These are phyloP conservation scores for Kalmusia sp. DNA, from an alignment of 2,329 filamentous ascomycete genomes.

Conservation along the genomic window DNA sequence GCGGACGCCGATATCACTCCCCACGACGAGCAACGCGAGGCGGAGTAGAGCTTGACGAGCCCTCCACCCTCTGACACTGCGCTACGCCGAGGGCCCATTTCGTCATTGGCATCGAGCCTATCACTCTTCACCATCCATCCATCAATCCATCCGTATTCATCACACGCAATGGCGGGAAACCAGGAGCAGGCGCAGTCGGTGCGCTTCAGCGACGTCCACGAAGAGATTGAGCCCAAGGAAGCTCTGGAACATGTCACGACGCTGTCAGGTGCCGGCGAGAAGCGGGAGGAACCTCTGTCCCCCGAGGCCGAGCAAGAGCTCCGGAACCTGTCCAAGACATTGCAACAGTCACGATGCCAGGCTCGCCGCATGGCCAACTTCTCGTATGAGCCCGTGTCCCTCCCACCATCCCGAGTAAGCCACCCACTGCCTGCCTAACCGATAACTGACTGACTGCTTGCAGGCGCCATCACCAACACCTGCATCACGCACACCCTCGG, in stretches of 20 bases:
- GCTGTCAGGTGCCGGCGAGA: slow-evolving; percentile 30
- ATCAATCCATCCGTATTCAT: slow-evolving; percentile 7
- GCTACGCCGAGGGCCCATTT: not conserved
- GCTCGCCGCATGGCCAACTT: slow-evolving; percentile 84
- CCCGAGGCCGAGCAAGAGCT: slow-evolving; percentile 68
- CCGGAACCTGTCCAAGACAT: slow-evolving; percentile 72
- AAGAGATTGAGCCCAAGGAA: slow-evolving; percentile 47
- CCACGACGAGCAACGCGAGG: not conserved
- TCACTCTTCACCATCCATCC: slow-evolving; percentile 1
- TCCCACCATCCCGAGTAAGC: slow-evolving; percentile 83
- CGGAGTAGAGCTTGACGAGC: not conserved
- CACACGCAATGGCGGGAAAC: slow-evolving; percentile 35
- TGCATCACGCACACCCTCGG: slow-evolving; percentile 53
- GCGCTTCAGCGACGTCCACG: slow-evolving; percentile 48
- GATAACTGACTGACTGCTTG: slow-evolving; percentile 23
- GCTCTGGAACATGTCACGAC: slow-evolving; percentile 41
- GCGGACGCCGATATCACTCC: not conserved
- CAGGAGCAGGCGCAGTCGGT: slow-evolving; percentile 42
- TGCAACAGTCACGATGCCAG: slow-evolving; percentile 79
- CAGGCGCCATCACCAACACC: slow-evolving; percentile 57
- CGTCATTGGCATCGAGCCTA: slow-evolving; percentile 1
- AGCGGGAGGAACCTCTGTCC: slow-evolving; percentile 40
- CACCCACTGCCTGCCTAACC: slow-evolving; percentile 43
- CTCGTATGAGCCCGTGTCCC: slow-evolving; percentile 87
- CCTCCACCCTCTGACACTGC: not conserved